A percentile compares a stretch with the other conserved stretches of the same genome.
Evolutionary conservation across 768 basidiomycete species (phyloP).

Genomic region (Gloeophyllum trabeum): DNA sequence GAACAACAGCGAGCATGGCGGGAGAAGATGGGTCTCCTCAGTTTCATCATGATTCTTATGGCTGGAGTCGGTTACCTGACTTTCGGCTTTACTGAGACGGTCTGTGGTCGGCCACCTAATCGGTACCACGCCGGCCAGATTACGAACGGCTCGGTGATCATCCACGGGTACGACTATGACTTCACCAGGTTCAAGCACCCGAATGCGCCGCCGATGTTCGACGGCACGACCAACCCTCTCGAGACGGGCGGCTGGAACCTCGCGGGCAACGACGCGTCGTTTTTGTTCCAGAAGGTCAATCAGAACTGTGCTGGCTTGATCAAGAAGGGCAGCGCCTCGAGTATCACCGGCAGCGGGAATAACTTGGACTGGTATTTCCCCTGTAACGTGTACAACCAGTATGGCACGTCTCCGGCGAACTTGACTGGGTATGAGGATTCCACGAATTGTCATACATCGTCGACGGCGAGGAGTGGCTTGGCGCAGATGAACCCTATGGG

Average conservation of each 20-base stretch:
- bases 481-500: slow-evolving; percentile 46
- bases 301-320: slow-evolving; percentile 73
- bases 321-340: slow-evolving; percentile 55
- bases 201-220: slow-evolving; percentile 49
- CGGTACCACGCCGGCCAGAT: slow-evolving; percentile 75
- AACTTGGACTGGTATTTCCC: slow-evolving; percentile 93
- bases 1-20: slow-evolving; percentile 97
- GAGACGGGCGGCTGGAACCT: slow-evolving; percentile 66
- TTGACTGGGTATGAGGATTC: slow-evolving; percentile 50
- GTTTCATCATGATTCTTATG: slow-evolving; percentile 77
- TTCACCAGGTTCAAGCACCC: slow-evolving; percentile 85
- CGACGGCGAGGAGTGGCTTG: slow-evolving; percentile 41
- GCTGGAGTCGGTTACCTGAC: slow-evolving; percentile 94
- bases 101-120: slow-evolving; percentile 81
- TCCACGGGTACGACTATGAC: slow-evolving; percentile 92
- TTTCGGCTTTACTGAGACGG: slow-evolving; percentile 92
- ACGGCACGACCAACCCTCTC: slow-evolving; percentile 77
- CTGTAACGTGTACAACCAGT: slow-evolving; percentile 83
- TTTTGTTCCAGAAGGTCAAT: slow-evolving; percentile 91
- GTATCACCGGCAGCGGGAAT: slow-evolving; percentile 52
- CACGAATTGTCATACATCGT: slow-evolving; percentile 64
- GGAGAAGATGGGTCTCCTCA: slow-evolving; percentile 92
- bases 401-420: slow-evolving; percentile 50
- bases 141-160: slow-evolving; percentile 73
- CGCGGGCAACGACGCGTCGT: slow-evolving; percentile 83